A percentile compares a stretch with the other conserved stretches of the same genome.
Evolutionary conservation across 805 yeast genomes (phyloP).

Genomic region (Kodamaea leandrae): DNA sequence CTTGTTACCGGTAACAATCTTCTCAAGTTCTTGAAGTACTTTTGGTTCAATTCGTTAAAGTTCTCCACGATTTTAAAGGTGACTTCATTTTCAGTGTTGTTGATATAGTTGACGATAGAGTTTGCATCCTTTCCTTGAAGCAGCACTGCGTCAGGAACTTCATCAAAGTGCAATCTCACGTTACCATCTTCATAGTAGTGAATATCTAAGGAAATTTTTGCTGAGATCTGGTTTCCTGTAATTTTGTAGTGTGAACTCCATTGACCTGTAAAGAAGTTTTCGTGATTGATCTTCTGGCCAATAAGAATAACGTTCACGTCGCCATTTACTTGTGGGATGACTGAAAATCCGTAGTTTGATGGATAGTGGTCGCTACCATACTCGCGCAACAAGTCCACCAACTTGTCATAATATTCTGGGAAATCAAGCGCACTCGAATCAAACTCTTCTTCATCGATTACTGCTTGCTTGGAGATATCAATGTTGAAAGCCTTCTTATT

Average conservation of each 20-base stretch:
- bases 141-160: constrained; percentile 22
- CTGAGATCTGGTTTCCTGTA: constrained; percentile 39
- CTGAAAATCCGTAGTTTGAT: constrained; percentile 44
- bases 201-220: constrained; percentile 64
- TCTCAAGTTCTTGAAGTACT: constrained; percentile 77
- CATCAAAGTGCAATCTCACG: constrained; percentile 63
- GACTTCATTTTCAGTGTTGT: constrained; percentile 53
- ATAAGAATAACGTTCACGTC: constrained; percentile 53
- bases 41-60: constrained; percentile 72
- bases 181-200: constrained; percentile 97
- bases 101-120: constrained; percentile 46
- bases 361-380: constrained; percentile 72
- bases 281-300: constrained; percentile 69
- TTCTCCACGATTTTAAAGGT: constrained; percentile 60
- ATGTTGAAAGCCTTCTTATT: constrained; percentile 52
- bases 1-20: constrained; percentile 91
- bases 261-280: constrained; percentile 84
- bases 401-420: constrained; percentile 29
- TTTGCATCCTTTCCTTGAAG: constrained; percentile 28
- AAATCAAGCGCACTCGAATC: constrained; percentile 20
- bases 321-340: constrained; percentile 34
- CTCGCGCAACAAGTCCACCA: constrained; percentile 32
- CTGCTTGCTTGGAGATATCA: constrained; percentile 49
- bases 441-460: constrained; percentile 51
- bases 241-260: constrained; percentile 72